Base-by-base conservation (phyloP, 2,329 filamentous ascomycete species). In the Venturia carpophila region DNA sequence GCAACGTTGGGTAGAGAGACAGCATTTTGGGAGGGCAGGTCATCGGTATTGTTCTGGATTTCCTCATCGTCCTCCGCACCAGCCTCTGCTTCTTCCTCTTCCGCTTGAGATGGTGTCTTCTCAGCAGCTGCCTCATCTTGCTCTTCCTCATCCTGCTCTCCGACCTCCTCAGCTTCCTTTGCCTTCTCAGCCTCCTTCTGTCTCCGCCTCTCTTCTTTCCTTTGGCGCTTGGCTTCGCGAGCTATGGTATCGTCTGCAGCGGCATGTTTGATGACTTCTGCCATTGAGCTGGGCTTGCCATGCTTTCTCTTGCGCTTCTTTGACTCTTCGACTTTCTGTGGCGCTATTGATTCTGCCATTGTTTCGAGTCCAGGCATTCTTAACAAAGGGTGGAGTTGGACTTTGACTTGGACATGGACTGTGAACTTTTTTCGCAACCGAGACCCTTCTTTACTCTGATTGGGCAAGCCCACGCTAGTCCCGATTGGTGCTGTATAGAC, bases 1-100 rank as follows among this genome's bases (percentile, higher is more conserved):
- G 84, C 84, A 39, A 84, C 81, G 39, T 80, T 81, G 2, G 87
- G 87, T 62, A 87, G 75, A 15, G 81, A 79, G 62, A 87, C 81
- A 17, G 79, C 83, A 71, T 75, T 81, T 74, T 73, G 76, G 11
- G 82, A 81, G n/a, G 83, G 82, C 11, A 86, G 76, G 65, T 84
- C 83, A 34, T 78, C 73, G 68, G 68, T 60, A 42, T 69, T 70
- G 43, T 71, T 72, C 7, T 72, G 71, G 24, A 74, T 73, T 43
- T 74, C 69, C 34, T 74, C 74, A 5, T 76, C 76, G 24, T 67
- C 70, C 63, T 71, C 71, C 52, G 68, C 70, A 66, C 66, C 67
- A 43, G 42, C 67, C 30, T 70, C 68, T 19, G 60, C 60, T 30
- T 55, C 69, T 66, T 73, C 70, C 74, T 78, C 75, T 75, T 79